Conservation (phyloP, 140 eudicot genomes). For the Senecio squalidus region DNA sequence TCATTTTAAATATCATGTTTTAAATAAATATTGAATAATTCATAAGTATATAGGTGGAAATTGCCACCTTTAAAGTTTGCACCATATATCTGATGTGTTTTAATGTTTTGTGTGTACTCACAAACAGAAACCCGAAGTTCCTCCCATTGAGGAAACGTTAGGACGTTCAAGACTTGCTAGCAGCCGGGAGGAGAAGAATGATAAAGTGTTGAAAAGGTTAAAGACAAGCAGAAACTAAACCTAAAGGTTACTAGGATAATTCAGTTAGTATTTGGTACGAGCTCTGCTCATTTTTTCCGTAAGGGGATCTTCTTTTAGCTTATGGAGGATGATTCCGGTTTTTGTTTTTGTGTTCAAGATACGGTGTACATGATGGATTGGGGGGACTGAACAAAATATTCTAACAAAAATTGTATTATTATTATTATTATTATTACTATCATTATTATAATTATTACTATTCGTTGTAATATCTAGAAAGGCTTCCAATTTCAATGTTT, state of each 20-base stretch:
- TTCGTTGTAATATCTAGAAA: slow-evolving; percentile 16
- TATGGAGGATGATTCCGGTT: slow-evolving; percentile 10
- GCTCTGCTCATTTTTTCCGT: slow-evolving; percentile 11
- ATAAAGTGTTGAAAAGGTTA: slow-evolving; percentile 58
- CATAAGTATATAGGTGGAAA: not conserved
- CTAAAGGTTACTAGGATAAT: slow-evolving; percentile 11
- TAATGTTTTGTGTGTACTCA: not conserved
- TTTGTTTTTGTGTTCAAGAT: not conserved
- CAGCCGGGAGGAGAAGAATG: slow-evolving; percentile 41
- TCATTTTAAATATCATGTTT: not conserved
- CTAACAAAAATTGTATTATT: slow-evolving; percentile 22
- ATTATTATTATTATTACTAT: not conserved
- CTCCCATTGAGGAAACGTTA: slow-evolving; percentile 25
- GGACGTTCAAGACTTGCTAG: slow-evolving; percentile 41
- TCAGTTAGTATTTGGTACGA: slow-evolving; percentile 9
- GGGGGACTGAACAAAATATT: slow-evolving; percentile 19
- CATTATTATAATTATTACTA: not conserved
- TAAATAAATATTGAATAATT: too few relatives aligned
- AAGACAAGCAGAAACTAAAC: slow-evolving; percentile 52
- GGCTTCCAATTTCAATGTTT: slow-evolving; percentile 20
- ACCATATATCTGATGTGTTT: not conserved
- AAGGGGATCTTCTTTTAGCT: not conserved
- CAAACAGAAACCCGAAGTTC: slow-evolving; percentile 38
- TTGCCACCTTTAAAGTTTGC: not conserved
- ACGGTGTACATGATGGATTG: slow-evolving; percentile 20